A percentile compares a stretch with the other conserved stretches of the same genome.
Conservation (phyloP, 495 filamentous ascomycete genomes). For the Apodospora peruviana region DNA sequence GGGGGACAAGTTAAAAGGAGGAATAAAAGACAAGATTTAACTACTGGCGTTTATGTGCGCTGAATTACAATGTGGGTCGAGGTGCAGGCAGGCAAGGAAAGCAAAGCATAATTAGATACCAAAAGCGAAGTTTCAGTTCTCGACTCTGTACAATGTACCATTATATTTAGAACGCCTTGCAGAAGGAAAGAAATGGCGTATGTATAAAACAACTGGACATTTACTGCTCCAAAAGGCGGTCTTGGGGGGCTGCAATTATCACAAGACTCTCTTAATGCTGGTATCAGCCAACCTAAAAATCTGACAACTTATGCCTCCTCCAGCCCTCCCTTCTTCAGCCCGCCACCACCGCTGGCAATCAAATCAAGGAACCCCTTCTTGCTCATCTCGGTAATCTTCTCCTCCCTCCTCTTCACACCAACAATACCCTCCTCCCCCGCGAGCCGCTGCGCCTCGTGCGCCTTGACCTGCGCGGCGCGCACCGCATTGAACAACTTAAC, state of each 20-base stretch:
- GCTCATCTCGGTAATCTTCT: slow-evolving; percentile 88
- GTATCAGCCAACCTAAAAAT: too few species aligned
- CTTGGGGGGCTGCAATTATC: neutral
- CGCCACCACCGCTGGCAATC: slow-evolving; percentile 62
- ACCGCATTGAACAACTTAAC: slow-evolving; percentile 96
- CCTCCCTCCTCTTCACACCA: slow-evolving; percentile 66
- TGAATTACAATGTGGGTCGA: slow-evolving; percentile 8
- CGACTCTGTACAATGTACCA: neutral
- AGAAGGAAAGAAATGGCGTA: too few species aligned
- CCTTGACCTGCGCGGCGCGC: slow-evolving; percentile 81
- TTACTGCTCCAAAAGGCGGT: too few species aligned
- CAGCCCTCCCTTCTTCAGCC: slow-evolving; percentile 43
- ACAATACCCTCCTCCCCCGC: slow-evolving; percentile 67
- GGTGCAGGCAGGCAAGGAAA: neutral
- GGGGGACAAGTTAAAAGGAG: neutral
- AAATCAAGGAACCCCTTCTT: slow-evolving; percentile 92
- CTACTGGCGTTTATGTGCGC: neutral
- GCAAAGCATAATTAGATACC: neutral
- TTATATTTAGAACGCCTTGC: neutral
- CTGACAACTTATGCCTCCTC: slow-evolving; percentile 50
- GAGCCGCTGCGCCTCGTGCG: slow-evolving; percentile 64
- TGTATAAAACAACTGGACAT: too few species aligned
- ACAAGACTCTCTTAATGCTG: too few species aligned
- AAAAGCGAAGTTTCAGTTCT: neutral
- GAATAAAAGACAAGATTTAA: neutral